These are phyloP conservation scores for Diaporthe nobilis DNA, from an alignment of 2,329 filamentous ascomycete species.

Conservation along the genomic window DNA sequence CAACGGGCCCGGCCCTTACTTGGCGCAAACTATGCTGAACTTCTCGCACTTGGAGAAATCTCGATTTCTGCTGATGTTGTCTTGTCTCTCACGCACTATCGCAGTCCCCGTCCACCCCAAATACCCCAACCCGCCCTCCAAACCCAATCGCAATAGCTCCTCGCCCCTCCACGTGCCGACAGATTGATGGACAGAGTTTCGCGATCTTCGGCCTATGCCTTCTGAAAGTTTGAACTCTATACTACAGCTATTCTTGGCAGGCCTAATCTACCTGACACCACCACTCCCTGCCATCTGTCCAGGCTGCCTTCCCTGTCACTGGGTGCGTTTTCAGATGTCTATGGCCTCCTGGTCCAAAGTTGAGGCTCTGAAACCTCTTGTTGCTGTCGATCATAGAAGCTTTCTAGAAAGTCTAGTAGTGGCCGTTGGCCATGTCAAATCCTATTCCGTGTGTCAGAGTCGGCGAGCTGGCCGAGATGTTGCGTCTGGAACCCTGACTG, in stretches of 20 bases:
- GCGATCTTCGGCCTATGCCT: constrained; percentile 33
- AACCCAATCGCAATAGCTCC: constrained; percentile 32
- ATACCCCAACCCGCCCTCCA: constrained; percentile 1
- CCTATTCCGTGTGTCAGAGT: not conserved
- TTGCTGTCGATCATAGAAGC: constrained; percentile 23
- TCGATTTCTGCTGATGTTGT: constrained; percentile 26
- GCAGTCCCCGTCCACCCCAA: not conserved
- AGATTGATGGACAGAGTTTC: constrained; percentile 30
- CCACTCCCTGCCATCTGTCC: not conserved
- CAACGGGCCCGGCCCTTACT: not conserved
- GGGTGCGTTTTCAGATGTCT: constrained; percentile 5
- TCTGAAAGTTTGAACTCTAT: constrained; percentile 24
- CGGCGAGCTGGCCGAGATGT: constrained; percentile 22
- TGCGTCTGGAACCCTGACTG: not conserved
- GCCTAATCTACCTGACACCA: constrained; percentile 19
- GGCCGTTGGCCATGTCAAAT: constrained; percentile 12
- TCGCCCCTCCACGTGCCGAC: constrained; percentile 19
- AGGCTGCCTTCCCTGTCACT: constrained; percentile 1
- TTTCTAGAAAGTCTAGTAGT: constrained; percentile 25
- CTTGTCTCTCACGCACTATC: constrained; percentile 4
- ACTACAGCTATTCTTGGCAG: constrained; percentile 23
- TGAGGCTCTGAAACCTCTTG: constrained; percentile 23
- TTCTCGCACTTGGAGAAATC: constrained; percentile 9
- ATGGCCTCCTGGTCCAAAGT: not conserved
- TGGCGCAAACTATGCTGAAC: constrained; percentile 11